A percentile compares a stretch with the other conserved stretches of the same genome.
phyloP scores from a whole-genome alignment of 345 rosid species.

The Dipteronia dyeriana region DNA sequence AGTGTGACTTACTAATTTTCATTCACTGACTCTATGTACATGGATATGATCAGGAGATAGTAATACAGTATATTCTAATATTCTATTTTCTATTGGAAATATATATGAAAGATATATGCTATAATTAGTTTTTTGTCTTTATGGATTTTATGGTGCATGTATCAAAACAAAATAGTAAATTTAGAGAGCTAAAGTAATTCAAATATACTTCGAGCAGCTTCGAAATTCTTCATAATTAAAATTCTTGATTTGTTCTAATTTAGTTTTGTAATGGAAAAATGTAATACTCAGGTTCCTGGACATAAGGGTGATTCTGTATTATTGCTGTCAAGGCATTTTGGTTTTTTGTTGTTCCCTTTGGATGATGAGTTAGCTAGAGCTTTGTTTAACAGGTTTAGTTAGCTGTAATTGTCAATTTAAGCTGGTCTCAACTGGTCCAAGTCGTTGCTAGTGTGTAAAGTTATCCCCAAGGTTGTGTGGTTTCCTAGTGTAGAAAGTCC shows the following conservation, averaged over 20 bases:
- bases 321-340: background rate
- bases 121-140: background rate
- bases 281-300: background rate
- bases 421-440: background rate
- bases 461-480: background rate
- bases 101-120: background rate
- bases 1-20: slow-evolving; percentile 25
- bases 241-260: slow-evolving; percentile 5
- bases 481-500: background rate
- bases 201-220: background rate
- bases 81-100: background rate
- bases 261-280: background rate
- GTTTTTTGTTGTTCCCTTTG: background rate
- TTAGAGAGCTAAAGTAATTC: slow-evolving; percentile 1
- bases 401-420: background rate
- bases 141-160: background rate
- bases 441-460: background rate
- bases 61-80: background rate
- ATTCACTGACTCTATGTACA: background rate
- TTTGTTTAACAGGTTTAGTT: background rate
- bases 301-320: background rate
- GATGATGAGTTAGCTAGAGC: background rate
- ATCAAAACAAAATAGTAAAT: slow-evolving; percentile 2
- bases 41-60: background rate
- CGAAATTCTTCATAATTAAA: background rate